Evolutionary conservation across 768 basidiomycete genomes (phyloP).

Genomic region (Collybia sordida): DNA sequence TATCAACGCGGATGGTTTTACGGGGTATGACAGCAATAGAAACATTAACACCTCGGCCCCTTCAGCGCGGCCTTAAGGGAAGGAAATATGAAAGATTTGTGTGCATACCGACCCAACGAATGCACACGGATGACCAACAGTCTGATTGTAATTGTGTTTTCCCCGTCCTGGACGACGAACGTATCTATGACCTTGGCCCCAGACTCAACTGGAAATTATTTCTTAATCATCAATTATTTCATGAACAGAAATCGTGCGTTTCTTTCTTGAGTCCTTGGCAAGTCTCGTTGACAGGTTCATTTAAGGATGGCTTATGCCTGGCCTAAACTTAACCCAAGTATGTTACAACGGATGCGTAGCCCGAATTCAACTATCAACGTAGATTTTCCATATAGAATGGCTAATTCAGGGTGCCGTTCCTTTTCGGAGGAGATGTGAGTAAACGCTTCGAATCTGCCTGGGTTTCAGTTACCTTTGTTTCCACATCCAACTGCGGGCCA

Average conservation of each 20-base stretch:
- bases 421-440: background rate
- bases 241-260: background rate
- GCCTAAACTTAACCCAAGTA: constrained; percentile 35
- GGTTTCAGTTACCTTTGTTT: constrained; percentile 42
- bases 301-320: constrained; percentile 26
- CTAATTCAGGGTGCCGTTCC: constrained; percentile 17
- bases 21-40: constrained; percentile 38
- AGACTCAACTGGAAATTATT: constrained; percentile 26
- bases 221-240: constrained; percentile 18
- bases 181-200: constrained; percentile 37
- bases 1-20: constrained; percentile 23
- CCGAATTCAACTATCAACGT: background rate
- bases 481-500: constrained; percentile 57
- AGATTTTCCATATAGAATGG: background rate
- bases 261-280: background rate
- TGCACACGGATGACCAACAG: background rate
- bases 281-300: background rate
- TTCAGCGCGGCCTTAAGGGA: background rate
- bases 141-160: constrained; percentile 7
- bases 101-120: constrained; percentile 19
- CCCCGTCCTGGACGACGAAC: constrained; percentile 23
- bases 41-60: constrained; percentile 7
- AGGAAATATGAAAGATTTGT: constrained; percentile 14
- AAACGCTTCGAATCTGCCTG: background rate
- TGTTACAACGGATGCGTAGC: constrained; percentile 26